Conservation (phyloP, 495 filamentous ascomycete genomes). For the Penicillium goetzii region DNA sequence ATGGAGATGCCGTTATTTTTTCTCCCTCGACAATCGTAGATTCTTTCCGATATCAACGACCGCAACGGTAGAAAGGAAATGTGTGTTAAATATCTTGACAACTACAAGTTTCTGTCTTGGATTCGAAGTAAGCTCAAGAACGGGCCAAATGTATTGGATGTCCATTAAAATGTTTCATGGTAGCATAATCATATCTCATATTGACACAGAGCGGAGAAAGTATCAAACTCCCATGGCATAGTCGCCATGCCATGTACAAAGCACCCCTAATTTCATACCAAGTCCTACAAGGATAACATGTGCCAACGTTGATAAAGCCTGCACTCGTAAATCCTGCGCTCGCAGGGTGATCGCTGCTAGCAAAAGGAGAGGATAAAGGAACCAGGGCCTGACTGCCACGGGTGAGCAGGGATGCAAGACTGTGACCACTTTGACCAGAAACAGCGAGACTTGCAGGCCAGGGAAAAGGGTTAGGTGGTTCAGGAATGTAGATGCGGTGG, state of each 20-base stretch:
- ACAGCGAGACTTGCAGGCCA: constrained; percentile 47
- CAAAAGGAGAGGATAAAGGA: constrained; percentile 63
- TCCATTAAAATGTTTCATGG: constrained; percentile 13
- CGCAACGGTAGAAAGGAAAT: background rate
- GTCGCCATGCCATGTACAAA: constrained; percentile 41
- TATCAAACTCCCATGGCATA: constrained; percentile 1
- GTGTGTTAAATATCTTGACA: background rate
- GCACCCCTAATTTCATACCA: constrained; percentile 34
- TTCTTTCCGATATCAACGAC: background rate
- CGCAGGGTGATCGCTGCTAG: constrained; percentile 59
- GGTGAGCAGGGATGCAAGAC: constrained; percentile 64
- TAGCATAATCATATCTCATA: constrained; percentile 13
- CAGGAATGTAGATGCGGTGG: constrained; percentile 33
- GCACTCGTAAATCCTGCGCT: constrained; percentile 29
- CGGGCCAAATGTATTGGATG: background rate
- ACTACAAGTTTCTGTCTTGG: background rate
- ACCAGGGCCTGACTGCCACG: constrained; percentile 58
- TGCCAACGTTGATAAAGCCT: constrained; percentile 30
- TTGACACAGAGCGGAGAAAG: background rate
- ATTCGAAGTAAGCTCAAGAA: background rate
- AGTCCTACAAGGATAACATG: constrained; percentile 41
- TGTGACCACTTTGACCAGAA: constrained; percentile 60
- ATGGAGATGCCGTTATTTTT: constrained; percentile 34
- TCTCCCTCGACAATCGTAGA: constrained; percentile 24
- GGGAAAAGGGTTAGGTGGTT: constrained; percentile 33